These are phyloP conservation scores for Solanum boliviense DNA, from an alignment of 257 asterid genomes.

Conservation along the genomic window DNA sequence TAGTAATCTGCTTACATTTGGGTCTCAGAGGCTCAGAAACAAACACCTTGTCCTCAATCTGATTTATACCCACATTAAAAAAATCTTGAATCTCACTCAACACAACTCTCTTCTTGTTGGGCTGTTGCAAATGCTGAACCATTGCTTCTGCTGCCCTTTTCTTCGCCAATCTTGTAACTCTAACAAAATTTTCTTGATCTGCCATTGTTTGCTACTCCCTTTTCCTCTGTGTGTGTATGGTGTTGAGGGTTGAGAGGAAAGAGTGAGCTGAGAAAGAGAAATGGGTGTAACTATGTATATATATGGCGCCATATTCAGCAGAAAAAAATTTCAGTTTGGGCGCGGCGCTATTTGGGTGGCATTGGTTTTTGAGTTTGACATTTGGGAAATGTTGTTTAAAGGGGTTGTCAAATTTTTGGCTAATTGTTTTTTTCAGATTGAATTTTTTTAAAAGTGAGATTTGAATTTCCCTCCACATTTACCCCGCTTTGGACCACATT, in stretches of 20 bases:
- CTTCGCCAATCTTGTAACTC: slow-evolving; percentile 10
- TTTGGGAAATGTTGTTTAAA: background rate
- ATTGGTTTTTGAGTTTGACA: background rate
- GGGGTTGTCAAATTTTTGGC: no score
- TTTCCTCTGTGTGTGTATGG: background rate
- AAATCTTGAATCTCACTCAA: slow-evolving; percentile 4
- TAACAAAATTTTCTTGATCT: background rate
- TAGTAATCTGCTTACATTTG: background rate
- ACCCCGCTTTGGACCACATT: background rate
- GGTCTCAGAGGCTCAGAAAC: background rate
- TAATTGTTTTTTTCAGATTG: background rate
- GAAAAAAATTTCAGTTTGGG: background rate
- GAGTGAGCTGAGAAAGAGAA: background rate
- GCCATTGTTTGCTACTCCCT: background rate
- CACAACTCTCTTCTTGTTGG: slow-evolving; percentile 12
- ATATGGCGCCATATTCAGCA: background rate
- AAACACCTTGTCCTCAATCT: background rate
- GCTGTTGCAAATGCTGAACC: background rate
- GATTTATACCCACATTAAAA: background rate
- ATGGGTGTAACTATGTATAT: background rate
- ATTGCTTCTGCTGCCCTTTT: slow-evolving; percentile 17
- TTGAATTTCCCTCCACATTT: background rate
- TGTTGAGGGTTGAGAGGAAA: background rate
- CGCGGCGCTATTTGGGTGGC: background rate
- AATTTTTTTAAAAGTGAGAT: background rate